Evolutionary conservation across 2,329 filamentous ascomycete species (phyloP).

Genomic region (Cercospora zeina): DNA sequence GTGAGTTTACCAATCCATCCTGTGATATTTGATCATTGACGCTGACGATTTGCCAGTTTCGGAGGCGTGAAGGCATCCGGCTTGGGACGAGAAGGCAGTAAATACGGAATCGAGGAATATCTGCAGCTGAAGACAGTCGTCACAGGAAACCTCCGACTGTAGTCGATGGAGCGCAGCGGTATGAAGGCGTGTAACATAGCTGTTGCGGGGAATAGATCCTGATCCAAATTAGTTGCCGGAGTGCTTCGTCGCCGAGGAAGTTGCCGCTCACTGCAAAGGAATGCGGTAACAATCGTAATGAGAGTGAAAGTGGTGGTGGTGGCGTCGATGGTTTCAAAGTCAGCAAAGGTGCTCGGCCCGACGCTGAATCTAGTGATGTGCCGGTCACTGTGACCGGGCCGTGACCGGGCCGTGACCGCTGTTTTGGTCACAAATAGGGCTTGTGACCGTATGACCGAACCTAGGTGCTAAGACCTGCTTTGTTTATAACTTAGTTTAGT

Average conservation of each 20-base stretch:
- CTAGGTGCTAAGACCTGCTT: too few relatives aligned
- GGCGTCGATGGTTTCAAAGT: not conserved
- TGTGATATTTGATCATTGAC: not conserved
- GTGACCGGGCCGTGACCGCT: too few relatives aligned
- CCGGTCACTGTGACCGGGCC: too few relatives aligned
- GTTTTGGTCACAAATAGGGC: too few relatives aligned
- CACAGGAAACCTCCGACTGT: not conserved
- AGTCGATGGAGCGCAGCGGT: not conserved
- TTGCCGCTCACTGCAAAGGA: not conserved
- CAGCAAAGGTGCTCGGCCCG: not conserved
- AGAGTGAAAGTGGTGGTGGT: not conserved
- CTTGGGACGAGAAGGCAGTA: slow-evolving; percentile 54
- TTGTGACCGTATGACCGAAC: too few relatives aligned
- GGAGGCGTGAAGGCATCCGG: slow-evolving; percentile 53
- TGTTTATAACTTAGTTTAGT: too few relatives aligned
- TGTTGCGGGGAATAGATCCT: too few relatives aligned
- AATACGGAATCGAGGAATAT: slow-evolving; percentile 53
- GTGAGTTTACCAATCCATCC: not conserved
- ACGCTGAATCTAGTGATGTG: too few relatives aligned
- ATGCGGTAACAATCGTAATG: too few relatives aligned
- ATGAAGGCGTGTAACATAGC: too few relatives aligned
- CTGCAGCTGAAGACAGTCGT: slow-evolving; percentile 47
- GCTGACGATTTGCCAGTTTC: slow-evolving; percentile 34
- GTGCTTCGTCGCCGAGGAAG: not conserved
- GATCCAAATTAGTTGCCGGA: not conserved